Base-by-base conservation (phyloP, 78 protist genomes). In the Cavenderia fasciculata region DNA sequence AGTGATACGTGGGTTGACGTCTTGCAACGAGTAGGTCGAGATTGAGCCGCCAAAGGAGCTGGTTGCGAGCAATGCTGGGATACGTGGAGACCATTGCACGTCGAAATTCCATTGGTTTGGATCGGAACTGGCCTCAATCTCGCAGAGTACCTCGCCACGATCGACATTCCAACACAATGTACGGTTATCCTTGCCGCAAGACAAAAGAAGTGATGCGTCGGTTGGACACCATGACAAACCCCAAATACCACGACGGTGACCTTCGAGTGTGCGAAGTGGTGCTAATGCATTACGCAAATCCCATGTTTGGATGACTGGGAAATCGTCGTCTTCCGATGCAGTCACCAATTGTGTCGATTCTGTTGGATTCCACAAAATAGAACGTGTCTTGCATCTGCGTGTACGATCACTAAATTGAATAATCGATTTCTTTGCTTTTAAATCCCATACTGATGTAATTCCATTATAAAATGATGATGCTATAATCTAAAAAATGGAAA, bases 291-390 rank as follows among this genome's bases (percentile, higher is more conserved):
- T 96, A 56, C 96, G 84, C 21, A 97, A 66, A 51, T 97, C 98
- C 99, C 99, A 97, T n/a, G 95, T 27, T 82, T 97, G 97, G 49
- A 97, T 56, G 19, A 94, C 87, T 16, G 99, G 98, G 21, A 19
- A 27, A 21, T 36, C 70, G 86, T 96, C 99, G 71, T 96, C 98
- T 23, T 96, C 98, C 0, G 96, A 93, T 8, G 99, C 97, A 4
- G 95, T 76, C 25, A 86, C 74, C 21, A 97, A 38, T 23, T 93
- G 96, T 27, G 97, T 95, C 46, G 97, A 89, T 44, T 86, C 96
- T 4, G 87, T 94, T 36, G 99, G 99, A 82, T 86, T 85, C 98
- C 98, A 97, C 10, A 92, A 94, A 33, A 97, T 59, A n/a, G 96
- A 87, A 5, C 92, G 21, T 72, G 87, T 78, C 34, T 76, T 43